Conservation (phyloP, 2,329 filamentous ascomycete species). For the Cytospora piceicola region DNA sequence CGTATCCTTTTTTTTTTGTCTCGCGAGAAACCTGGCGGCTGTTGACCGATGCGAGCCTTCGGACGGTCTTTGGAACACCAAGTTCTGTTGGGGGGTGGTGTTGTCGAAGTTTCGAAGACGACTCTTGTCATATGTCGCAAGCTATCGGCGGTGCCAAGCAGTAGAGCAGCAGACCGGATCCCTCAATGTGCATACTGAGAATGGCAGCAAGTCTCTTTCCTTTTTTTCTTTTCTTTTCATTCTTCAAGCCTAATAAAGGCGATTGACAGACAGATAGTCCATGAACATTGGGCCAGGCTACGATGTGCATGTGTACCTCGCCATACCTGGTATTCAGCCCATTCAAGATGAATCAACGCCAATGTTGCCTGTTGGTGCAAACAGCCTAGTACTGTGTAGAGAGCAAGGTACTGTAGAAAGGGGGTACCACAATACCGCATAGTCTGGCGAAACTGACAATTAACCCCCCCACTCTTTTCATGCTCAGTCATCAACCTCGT, state of each 20-base stretch:
- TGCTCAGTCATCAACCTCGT: no score
- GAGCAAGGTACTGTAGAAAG: no score
- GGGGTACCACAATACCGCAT: no score
- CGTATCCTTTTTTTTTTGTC: no score
- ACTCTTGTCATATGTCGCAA: not conserved
- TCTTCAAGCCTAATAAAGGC: no score
- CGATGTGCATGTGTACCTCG: not conserved
- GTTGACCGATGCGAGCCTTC: not conserved
- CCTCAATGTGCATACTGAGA: not conserved
- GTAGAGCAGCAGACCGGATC: not conserved
- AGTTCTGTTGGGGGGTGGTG: not conserved
- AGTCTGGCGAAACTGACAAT: no score
- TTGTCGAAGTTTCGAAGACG: no score
- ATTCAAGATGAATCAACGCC: not conserved
- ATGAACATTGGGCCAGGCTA: no score
- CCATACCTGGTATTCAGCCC: not conserved
- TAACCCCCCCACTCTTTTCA: no score
- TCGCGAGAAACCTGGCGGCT: not conserved
- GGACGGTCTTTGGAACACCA: not conserved
- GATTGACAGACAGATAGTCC: not conserved
- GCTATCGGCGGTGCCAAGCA: not conserved
- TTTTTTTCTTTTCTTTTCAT: no score
- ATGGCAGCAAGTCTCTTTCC: not conserved
- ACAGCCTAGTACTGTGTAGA: no score
- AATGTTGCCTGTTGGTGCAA: not conserved